A percentile compares a stretch with the other conserved stretches of the same genome.
Conservation (phyloP, 2,329 filamentous ascomycete species). For the Arthrinium phaeospermum region DNA sequence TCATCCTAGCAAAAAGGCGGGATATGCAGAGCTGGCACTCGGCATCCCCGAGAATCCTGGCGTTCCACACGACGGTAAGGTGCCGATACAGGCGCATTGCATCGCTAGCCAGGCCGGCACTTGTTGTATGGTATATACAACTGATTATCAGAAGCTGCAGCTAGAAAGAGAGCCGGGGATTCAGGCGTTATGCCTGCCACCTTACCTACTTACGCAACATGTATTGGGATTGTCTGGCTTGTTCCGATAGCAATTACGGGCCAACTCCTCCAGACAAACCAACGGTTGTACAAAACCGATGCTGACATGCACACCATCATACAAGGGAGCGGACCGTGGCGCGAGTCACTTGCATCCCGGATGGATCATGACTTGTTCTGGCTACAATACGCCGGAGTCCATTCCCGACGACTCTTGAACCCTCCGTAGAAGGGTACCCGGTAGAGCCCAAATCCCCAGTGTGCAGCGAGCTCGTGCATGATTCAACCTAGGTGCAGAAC, state of each 20-base stretch:
- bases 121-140: neutral
- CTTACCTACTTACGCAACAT: neutral
- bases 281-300: neutral
- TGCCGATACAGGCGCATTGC: neutral
- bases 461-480: neutral
- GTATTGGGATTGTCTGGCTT: neutral
- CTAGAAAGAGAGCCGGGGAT: neutral
- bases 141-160: neutral
- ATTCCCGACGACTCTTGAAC: neutral
- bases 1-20: neutral
- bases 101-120: neutral
- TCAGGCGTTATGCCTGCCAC: neutral
- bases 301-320: neutral
- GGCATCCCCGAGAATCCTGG: neutral
- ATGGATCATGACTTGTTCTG: neutral
- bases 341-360: neutral
- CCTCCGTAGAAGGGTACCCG: neutral
- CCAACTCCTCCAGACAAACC: neutral
- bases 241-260: neutral
- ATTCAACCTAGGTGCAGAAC: neutral
- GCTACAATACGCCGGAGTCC: neutral
- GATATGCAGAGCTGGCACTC: neutral
- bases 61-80: neutral
- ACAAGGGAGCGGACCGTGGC: neutral
- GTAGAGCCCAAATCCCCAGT: neutral